A percentile compares a stretch with the other conserved stretches of the same genome.
These are phyloP conservation scores for Calophaca sinica DNA, from an alignment of 306 rosid genomes.

Conservation along the genomic window DNA sequence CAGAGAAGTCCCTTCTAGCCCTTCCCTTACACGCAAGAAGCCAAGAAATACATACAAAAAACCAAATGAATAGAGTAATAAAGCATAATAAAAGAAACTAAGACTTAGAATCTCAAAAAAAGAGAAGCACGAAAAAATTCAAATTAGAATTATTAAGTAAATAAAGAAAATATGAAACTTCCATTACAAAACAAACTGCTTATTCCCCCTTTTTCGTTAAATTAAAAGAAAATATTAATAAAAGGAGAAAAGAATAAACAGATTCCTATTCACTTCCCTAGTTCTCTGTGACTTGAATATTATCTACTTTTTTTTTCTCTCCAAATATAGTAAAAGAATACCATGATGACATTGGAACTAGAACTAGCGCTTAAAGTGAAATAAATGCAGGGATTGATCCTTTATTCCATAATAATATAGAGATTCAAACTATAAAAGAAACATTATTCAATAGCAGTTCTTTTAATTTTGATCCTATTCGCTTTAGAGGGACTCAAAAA, in stretches of 20 bases:
- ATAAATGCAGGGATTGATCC: too few species aligned
- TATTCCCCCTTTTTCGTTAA: neutral
- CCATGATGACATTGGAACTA: too few species aligned
- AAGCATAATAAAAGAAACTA: neutral
- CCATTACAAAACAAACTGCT: neutral
- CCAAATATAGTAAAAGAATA: too few species aligned
- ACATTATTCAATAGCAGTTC: too few species aligned
- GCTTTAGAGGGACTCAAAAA: neutral
- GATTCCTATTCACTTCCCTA: too few species aligned
- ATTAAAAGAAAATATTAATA: neutral
- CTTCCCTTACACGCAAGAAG: neutral
- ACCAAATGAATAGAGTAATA: neutral
- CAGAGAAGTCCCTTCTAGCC: neutral
- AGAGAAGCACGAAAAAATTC: constrained; percentile 10
- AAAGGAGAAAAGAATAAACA: neutral
- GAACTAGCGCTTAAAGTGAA: too few species aligned
- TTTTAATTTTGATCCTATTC: too few species aligned
- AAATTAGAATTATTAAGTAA: neutral
- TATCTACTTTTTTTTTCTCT: too few species aligned
- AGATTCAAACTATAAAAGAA: too few species aligned
- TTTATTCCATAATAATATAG: too few species aligned
- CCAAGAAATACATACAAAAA: constrained; percentile 1
- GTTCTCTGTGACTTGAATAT: too few species aligned
- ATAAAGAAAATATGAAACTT: neutral
- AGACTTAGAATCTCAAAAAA: neutral